Base-by-base conservation (phyloP, 164 flowering plant species). In the Umbilicus rupestris region DNA sequence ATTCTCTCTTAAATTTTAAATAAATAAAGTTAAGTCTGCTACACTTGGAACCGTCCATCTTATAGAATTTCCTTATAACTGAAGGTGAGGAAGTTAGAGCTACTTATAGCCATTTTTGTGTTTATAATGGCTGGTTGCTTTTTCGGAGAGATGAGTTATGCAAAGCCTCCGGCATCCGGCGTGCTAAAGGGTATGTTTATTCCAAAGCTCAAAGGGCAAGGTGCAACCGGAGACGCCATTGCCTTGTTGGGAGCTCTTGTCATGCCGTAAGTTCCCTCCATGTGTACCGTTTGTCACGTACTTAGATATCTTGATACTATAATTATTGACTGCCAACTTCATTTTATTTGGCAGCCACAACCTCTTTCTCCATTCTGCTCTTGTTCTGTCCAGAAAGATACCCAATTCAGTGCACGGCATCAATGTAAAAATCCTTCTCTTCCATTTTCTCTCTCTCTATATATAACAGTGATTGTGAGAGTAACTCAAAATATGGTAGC, bases 231-330 rank as follows among this genome's bases (percentile, higher is more conserved):
- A 24, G 95, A 80, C 65, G 96, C 98, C 73, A 94, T 94, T 39
- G 96, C 98, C 45, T 79, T 94, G 0, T 28, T 94, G 58, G 98
- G 98, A n/a, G 97, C 97, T 63, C 87, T 94, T 16, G 72, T 94
- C 63, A 91, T 94, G 98, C 98, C 98, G 98, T 93, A 84, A 3
- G 80, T 22, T 0, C 22, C 30, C 9, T 15, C 26, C 5, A 8
- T 50, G 57, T 6, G 7, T 35, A 35, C 22, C 57, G 3, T 20
- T 22, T 8, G 14, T 50, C 57, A n/a, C 52, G 7, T n/a, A n/a
- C 24, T 47, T 17, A 47, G 19, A 19, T 4, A 17, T 47, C 19
- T 46, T 16, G 14, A 14, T n/a, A 3, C 16, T 45, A 45, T 10
- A 9, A 15, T 44, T 1, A 15, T 12, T 50, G 22, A 50, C 2